Conservation (phyloP, 345 rosid species). For the Gossypium sturtianum region DNA sequence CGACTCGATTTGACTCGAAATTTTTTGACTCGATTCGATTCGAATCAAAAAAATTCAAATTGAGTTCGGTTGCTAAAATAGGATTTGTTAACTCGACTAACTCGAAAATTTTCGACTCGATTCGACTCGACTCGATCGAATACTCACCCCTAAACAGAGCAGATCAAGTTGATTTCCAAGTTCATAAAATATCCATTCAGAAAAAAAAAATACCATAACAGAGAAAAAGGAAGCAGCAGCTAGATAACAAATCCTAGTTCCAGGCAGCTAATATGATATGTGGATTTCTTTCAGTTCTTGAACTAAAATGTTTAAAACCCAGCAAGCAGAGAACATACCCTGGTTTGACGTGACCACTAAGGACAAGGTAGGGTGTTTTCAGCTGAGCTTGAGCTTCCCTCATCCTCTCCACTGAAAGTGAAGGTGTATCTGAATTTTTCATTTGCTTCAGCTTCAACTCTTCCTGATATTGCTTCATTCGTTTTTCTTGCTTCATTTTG, state of each 20-base stretch:
- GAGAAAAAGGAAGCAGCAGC: background rate
- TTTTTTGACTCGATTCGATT: too few species aligned
- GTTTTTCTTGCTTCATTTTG: slow-evolving; percentile 95
- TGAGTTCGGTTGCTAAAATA: too few species aligned
- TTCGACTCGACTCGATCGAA: too few species aligned
- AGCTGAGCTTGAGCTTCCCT: slow-evolving; percentile 85
- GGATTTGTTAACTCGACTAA: too few species aligned
- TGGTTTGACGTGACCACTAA: slow-evolving; percentile 91
- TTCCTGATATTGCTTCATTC: slow-evolving; percentile 84
- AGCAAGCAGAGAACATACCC: slow-evolving; percentile 47
- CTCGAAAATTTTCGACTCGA: too few species aligned
- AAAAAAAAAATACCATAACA: background rate
- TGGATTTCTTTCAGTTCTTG: background rate
- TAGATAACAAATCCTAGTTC: background rate
- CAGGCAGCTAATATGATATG: background rate
- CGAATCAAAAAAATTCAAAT: too few species aligned
- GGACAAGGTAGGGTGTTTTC: slow-evolving; percentile 90
- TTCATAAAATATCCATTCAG: background rate
- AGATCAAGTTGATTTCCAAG: background rate
- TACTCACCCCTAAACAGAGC: too few species aligned
- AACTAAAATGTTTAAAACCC: slow-evolving; percentile 7
- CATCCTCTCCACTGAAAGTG: slow-evolving; percentile 88
- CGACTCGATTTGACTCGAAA: too few species aligned
- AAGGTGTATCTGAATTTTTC: slow-evolving; percentile 97
- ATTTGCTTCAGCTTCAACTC: slow-evolving; percentile 94